Conservation (phyloP, 2,329 filamentous ascomycete species). For the Trichoderma asperellum region DNA sequence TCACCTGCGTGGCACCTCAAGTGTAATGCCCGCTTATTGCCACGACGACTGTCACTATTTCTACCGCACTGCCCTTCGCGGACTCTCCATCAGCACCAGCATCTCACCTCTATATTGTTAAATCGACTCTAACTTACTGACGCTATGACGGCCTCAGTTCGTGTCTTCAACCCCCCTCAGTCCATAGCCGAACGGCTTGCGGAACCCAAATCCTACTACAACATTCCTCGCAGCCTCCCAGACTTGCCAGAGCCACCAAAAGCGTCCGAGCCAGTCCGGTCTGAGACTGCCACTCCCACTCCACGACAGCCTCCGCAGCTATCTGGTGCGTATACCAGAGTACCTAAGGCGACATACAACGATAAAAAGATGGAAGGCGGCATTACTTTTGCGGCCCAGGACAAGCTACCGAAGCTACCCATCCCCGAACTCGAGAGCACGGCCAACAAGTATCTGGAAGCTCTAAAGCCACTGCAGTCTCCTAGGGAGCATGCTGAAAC, state of each 20-base stretch:
- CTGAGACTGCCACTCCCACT: not conserved
- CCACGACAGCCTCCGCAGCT: conserved; percentile 32
- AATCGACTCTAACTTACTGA: conserved; percentile 39
- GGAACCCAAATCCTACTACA: conserved; percentile 41
- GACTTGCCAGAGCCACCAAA: conserved; percentile 30
- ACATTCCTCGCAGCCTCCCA: conserved; percentile 48
- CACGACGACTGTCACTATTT: conserved; percentile 91
- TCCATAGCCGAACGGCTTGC: conserved; percentile 73
- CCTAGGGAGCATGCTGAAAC: conserved; percentile 83
- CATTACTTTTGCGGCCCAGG: conserved; percentile 87
- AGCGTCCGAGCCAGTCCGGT: not conserved
- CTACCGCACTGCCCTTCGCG: conserved; percentile 85
- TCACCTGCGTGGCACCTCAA: conserved; percentile 33
- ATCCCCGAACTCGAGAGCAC: conserved; percentile 85
- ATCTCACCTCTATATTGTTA: conserved; percentile 77
- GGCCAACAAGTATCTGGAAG: conserved; percentile 76
- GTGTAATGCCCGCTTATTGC: conserved; percentile 79
- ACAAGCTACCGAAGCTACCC: conserved; percentile 86
- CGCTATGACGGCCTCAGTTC: conserved; percentile 45
- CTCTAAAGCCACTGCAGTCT: conserved; percentile 79
- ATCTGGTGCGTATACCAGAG: conserved; percentile 45
- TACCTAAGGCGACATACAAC: conserved; percentile 58
- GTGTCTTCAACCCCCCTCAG: conserved; percentile 62
- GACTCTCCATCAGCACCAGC: conserved; percentile 78
- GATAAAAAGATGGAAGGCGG: conserved; percentile 65